Base-by-base conservation (phyloP, 371 early-diverging fungal species). In the Actinomucor elegans region DNA sequence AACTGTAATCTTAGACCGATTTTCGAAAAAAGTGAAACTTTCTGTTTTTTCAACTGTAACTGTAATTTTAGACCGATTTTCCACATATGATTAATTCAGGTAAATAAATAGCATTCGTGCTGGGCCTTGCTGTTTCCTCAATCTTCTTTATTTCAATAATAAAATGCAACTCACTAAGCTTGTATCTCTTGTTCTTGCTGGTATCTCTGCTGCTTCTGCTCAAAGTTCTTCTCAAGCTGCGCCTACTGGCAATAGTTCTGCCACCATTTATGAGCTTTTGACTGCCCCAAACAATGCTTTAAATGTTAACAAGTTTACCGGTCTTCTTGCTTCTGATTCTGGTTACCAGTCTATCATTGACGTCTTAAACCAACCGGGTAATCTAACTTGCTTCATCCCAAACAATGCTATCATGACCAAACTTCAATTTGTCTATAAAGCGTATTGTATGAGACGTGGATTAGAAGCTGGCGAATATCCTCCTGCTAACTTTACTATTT, bases 321-420 rank as follows among this genome's bases (percentile, higher is more conserved):
- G 41, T 21, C 38, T 70, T 7, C 46, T 73, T 12, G 46, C 38
- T n/a, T 70, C 71, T 35, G 61, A 64, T 18, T 26, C 54, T 27
- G 68, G 64, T 7, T 70, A 61, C 33, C 41, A 47, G 12, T 66
- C 74, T 15, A 35, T 70, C 4, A 29, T 73, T 36, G 42, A 67
- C 10, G 26, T 67, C 10, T 50, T 73, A 15, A 52, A 58, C 5
- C 43, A 57, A 21, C 60, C 70, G 11, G 66, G 64, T 20, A 69
- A 53, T 9, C 41, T 53, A 9, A 74, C 75, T 10, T 44, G 63
- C 12, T 71, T 74, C 61, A 52, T 64, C 9, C 75, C 75, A 0
- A 65, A 61, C 14, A 58, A 74, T 28, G 27, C 37, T 9, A 45
- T 37, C 7, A n/a, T 67, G 12, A 40, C 12, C 5, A 27, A 31